Evolutionary conservation across 768 basidiomycete species (phyloP).

Genomic region (Candolleomyces aberdarensis): DNA sequence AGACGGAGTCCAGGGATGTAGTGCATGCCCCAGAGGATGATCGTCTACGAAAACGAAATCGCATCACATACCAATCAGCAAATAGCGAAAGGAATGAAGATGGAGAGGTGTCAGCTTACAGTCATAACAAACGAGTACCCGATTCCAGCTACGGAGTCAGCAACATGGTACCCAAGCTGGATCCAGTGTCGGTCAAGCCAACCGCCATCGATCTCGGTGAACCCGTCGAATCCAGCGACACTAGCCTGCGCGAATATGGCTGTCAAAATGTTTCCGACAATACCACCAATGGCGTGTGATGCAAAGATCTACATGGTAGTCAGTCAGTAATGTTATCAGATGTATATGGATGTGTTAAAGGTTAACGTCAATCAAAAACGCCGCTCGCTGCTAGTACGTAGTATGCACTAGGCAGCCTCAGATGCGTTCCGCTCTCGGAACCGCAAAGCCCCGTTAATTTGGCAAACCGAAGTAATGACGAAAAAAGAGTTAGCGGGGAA

Average conservation of each 20-base stretch:
- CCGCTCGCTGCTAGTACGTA: too few species aligned
- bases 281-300: constrained; percentile 73
- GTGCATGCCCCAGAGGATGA: constrained; percentile 88
- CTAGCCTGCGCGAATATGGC: constrained; percentile 83
- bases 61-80: too few species aligned
- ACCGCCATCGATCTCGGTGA: constrained; percentile 65
- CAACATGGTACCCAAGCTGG: constrained; percentile 86
- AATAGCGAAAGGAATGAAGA: too few species aligned
- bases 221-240: constrained; percentile 79
- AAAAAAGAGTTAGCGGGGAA: neutral
- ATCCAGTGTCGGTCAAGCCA: constrained; percentile 83
- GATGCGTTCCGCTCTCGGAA: neutral
- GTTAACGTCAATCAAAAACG: too few species aligned
- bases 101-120: constrained; percentile 34
- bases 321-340: neutral
- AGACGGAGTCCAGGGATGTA: constrained; percentile 77
- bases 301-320: constrained; percentile 71
- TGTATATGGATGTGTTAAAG: neutral
- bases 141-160: constrained; percentile 64
- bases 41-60: constrained; percentile 40
- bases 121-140: constrained; percentile 76
- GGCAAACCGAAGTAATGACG: neutral
- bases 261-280: constrained; percentile 82
- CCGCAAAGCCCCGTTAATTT: neutral
- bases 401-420: too few species aligned